phyloP scores from a whole-genome alignment of 495 filamentous ascomycete species.

The Lophiostoma macrostomum region DNA sequence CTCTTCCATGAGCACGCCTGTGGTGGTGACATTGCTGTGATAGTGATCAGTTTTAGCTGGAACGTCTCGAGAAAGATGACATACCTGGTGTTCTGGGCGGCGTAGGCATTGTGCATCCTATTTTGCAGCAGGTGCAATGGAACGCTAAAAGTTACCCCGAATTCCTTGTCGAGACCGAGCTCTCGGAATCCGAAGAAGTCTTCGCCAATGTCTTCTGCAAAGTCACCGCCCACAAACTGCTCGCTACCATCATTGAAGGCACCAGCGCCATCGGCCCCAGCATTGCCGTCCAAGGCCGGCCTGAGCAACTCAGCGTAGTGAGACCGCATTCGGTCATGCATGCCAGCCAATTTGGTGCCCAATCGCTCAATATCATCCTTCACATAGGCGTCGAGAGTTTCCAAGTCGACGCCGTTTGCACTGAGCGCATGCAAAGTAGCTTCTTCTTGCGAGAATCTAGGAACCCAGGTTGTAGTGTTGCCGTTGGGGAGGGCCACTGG shows the following conservation, averaged over 20 bases:
- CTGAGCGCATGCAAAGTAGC: constrained; percentile 80
- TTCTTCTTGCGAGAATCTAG: constrained; percentile 74
- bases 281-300: constrained; percentile 72
- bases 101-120: constrained; percentile 75
- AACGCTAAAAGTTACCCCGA: constrained; percentile 82
- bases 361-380: constrained; percentile 93
- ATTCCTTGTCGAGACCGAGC: constrained; percentile 83
- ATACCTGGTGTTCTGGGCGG: constrained; percentile 67
- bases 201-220: constrained; percentile 94
- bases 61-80: constrained; percentile 35
- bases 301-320: constrained; percentile 87
- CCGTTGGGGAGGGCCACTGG: constrained; percentile 44
- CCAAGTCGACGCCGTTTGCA: constrained; percentile 77
- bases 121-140: constrained; percentile 93
- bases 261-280: constrained; percentile 76
- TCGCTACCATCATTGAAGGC: constrained; percentile 96
- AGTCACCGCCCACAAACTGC: constrained; percentile 94
- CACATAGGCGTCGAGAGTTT: constrained; percentile 79
- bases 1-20: constrained; percentile 61
- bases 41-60: constrained; percentile 14
- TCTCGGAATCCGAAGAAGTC: constrained; percentile 99
- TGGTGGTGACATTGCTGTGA: constrained; percentile 48
- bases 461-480: constrained; percentile 50
- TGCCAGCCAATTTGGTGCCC: constrained; percentile 71
- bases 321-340: constrained; percentile 89